Conservation (phyloP, 805 yeast genomes). For the Metschnikowia continentalis region DNA sequence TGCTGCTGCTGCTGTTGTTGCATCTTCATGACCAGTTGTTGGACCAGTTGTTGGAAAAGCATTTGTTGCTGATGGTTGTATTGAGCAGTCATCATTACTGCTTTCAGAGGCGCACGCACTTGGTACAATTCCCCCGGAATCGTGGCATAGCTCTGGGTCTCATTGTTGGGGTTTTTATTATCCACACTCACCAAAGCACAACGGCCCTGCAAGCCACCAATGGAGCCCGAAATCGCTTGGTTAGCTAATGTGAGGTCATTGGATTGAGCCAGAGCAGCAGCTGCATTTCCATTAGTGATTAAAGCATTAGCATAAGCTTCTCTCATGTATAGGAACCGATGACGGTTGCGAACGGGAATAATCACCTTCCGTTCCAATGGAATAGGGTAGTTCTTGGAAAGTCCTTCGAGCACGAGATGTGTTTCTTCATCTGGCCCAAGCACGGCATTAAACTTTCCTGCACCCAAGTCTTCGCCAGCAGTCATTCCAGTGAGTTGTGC, state of each 20-base stretch:
- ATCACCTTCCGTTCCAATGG: slow-evolving; percentile 78
- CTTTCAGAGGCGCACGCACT: slow-evolving; percentile 45
- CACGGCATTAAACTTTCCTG: slow-evolving; percentile 33
- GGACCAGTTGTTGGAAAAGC: slow-evolving; percentile 42
- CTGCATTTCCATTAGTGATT: slow-evolving; percentile 54
- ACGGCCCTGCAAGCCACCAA: slow-evolving; percentile 78
- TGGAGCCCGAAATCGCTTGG: slow-evolving; percentile 46
- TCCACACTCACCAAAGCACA: slow-evolving; percentile 72
- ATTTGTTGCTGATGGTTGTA: slow-evolving; percentile 41
- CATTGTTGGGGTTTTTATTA: slow-evolving; percentile 18
- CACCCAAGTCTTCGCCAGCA: slow-evolving; percentile 16
- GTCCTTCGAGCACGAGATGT: slow-evolving; percentile 85
- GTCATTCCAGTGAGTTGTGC: slow-evolving; percentile 36
- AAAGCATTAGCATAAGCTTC: slow-evolving; percentile 91
- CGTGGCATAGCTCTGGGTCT: slow-evolving; percentile 46
- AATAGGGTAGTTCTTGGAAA: slow-evolving; percentile 69
- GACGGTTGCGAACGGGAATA: slow-evolving; percentile 66
- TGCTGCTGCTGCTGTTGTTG: slow-evolving; percentile 34
- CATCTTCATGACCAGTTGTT: slow-evolving; percentile 38
- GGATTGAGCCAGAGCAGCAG: slow-evolving; percentile 24
- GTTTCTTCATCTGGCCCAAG: slow-evolving; percentile 91
- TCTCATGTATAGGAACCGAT: slow-evolving; percentile 77
- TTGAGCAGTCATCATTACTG: slow-evolving; percentile 39
- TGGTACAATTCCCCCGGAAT: slow-evolving; percentile 55
- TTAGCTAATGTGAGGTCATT: slow-evolving; percentile 41